Evolutionary conservation across 306 rosid species (phyloP).

Genomic region (Vigna mungo): DNA sequence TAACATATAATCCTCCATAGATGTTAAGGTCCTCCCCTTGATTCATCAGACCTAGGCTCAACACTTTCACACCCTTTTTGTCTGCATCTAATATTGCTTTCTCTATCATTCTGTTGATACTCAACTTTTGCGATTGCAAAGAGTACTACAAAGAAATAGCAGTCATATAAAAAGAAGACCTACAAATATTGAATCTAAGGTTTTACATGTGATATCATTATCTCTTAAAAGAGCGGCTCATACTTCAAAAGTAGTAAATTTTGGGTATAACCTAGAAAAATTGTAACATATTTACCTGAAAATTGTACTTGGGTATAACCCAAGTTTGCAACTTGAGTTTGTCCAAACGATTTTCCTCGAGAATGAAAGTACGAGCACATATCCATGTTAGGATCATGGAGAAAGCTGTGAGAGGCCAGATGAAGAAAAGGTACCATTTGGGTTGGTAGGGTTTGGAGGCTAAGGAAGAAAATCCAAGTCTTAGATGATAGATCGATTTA

Average conservation of each 20-base stretch:
- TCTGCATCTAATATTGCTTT: conserved; percentile 55
- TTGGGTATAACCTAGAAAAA: too few relatives aligned
- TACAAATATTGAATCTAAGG: too few relatives aligned
- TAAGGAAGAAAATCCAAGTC: conserved; percentile 59
- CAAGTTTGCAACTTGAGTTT: conserved; percentile 70
- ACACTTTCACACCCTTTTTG: conserved; percentile 50
- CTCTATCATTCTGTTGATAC: conserved; percentile 52
- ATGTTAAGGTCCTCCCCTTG: conserved; percentile 71
- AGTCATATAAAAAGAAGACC: too few relatives aligned
- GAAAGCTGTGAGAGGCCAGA: conserved; percentile 71
- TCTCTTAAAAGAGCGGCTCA: too few relatives aligned
- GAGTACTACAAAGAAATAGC: background rate
- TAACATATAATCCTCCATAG: conserved; percentile 64
- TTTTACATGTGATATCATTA: too few relatives aligned
- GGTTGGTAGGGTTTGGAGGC: conserved; percentile 63
- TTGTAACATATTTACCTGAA: conserved; percentile 52
- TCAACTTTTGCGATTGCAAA: conserved; percentile 39
- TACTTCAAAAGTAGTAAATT: too few relatives aligned
- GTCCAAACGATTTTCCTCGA: conserved; percentile 56
- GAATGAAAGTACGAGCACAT: conserved; percentile 49
- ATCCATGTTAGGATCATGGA: conserved; percentile 53
- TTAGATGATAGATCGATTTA: conserved; percentile 61
- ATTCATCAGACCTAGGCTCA: conserved; percentile 57
- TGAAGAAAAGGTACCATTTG: conserved; percentile 60
- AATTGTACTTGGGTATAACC: conserved; percentile 62